Percentiles rank a stretch among this genome's conserved stretches.
Conservation (phyloP, 2,329 filamentous ascomycete genomes). For the Calonectria ilicicola region DNA sequence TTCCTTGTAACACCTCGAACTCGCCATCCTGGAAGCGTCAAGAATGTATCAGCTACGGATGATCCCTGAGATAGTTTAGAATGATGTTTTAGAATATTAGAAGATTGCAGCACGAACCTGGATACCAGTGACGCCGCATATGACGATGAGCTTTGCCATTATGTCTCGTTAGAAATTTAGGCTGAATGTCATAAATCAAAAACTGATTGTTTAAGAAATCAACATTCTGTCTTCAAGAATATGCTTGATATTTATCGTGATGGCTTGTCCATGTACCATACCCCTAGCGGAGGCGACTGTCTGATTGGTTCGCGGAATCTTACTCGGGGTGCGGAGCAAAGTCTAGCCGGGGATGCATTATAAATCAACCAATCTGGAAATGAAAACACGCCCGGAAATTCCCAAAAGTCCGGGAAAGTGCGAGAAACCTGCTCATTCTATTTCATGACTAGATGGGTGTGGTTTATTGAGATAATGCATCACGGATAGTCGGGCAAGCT, state of each 20-base stretch:
- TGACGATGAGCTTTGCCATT: background rate
- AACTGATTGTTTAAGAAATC: background rate
- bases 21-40: conserved; percentile 23
- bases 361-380: background rate
- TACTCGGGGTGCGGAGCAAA: background rate
- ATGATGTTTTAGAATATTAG: background rate
- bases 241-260: background rate
- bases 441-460: background rate
- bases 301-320: background rate
- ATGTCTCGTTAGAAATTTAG: background rate
- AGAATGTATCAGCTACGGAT: conserved; percentile 30
- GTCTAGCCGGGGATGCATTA: background rate
- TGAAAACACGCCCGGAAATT: background rate
- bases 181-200: background rate
- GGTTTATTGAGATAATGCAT: too few relatives aligned
- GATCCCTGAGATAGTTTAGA: background rate
- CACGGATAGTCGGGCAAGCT: too few relatives aligned
- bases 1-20: conserved; percentile 55
- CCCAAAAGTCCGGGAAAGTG: background rate
- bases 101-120: background rate
- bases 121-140: background rate
- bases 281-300: background rate
- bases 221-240: background rate
- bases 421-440: background rate
- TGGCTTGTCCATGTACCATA: background rate